Evolutionary conservation across 2,329 filamentous ascomycete genomes (phyloP).

Genomic region (Aspergillus hortae): DNA sequence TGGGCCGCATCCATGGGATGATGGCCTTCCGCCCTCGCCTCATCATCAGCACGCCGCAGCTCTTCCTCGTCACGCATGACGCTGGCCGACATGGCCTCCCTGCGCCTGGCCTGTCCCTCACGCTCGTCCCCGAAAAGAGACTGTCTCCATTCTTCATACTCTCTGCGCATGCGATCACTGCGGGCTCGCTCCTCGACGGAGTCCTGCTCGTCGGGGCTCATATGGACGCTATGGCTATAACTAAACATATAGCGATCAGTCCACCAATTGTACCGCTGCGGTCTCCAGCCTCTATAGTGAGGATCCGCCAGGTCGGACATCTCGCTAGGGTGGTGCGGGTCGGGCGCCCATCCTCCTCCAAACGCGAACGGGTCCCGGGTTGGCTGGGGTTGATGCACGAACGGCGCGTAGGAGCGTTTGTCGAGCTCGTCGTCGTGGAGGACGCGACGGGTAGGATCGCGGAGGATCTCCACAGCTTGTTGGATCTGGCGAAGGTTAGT

Average conservation of each 20-base stretch:
- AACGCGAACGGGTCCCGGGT: neutral
- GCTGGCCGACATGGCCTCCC: neutral
- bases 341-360: too few species aligned
- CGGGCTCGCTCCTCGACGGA: slow-evolving; percentile 19
- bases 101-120: slow-evolving; percentile 2
- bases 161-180: slow-evolving; percentile 5
- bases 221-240: slow-evolving; percentile 27
- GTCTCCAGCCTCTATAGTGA: slow-evolving; percentile 12
- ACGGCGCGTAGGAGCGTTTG: too few species aligned
- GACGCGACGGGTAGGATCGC: slow-evolving; percentile 22
- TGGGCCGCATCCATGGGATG: neutral
- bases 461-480: slow-evolving; percentile 32
- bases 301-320: neutral
- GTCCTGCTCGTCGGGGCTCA: slow-evolving; percentile 22
- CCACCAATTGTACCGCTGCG: slow-evolving; percentile 1
- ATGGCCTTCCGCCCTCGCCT: neutral
- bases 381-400: neutral
- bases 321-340: too few species aligned
- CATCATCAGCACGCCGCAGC: slow-evolving; percentile 1
- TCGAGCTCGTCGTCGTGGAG: slow-evolving; percentile 20
- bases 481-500: slow-evolving; percentile 22
- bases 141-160: slow-evolving; percentile 3
- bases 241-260: slow-evolving; percentile 26
- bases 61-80: slow-evolving; percentile 3
- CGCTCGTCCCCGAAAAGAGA: neutral